Evolutionary conservation across 2,329 filamentous ascomycete genomes (phyloP).

Genomic region (Aspergillus costaricaensis): DNA sequence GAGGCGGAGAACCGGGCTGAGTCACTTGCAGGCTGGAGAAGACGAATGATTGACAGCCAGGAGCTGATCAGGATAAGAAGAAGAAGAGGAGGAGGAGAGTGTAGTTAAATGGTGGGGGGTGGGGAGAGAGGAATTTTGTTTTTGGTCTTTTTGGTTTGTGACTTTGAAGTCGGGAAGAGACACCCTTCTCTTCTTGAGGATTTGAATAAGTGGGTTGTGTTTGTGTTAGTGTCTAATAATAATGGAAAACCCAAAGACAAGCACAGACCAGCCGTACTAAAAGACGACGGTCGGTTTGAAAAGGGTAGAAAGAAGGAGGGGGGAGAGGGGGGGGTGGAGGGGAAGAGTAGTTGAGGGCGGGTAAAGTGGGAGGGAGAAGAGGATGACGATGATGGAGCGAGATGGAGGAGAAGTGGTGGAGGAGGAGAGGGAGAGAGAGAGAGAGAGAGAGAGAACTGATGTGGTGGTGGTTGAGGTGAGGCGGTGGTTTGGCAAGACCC

Average conservation of each 20-base stretch:
- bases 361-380: slow-evolving; percentile 15
- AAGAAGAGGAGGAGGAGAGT: slow-evolving; percentile 10
- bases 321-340: slow-evolving; percentile 9
- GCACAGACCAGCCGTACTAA: slow-evolving; percentile 19
- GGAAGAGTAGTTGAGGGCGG: slow-evolving; percentile 4
- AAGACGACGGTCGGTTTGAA: slow-evolving; percentile 15
- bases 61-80: slow-evolving; percentile 18
- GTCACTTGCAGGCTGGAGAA: slow-evolving; percentile 23
- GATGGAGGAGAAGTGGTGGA: slow-evolving; percentile 10
- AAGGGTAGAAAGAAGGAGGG: slow-evolving; percentile 13
- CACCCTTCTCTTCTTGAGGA: slow-evolving; percentile 15
- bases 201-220: slow-evolving; percentile 4
- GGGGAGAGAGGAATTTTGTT: slow-evolving; percentile 14
- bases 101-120: not conserved
- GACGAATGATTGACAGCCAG: slow-evolving; percentile 30
- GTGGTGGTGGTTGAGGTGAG: slow-evolving; percentile 17
- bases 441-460: not conserved
- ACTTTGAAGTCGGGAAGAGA: not conserved
- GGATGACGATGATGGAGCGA: slow-evolving; percentile 15
- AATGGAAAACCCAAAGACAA: slow-evolving; percentile 17
- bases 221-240: slow-evolving; percentile 14
- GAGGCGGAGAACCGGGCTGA: slow-evolving; percentile 18
- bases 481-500: slow-evolving; percentile 25
- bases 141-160: slow-evolving; percentile 10
- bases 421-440: too few relatives aligned